Evolutionary conservation across 2,329 filamentous ascomycete species (phyloP), one percentile per base, ranked within the genome.

Genomic region (Pseudogymnoascus sp.): DNA sequence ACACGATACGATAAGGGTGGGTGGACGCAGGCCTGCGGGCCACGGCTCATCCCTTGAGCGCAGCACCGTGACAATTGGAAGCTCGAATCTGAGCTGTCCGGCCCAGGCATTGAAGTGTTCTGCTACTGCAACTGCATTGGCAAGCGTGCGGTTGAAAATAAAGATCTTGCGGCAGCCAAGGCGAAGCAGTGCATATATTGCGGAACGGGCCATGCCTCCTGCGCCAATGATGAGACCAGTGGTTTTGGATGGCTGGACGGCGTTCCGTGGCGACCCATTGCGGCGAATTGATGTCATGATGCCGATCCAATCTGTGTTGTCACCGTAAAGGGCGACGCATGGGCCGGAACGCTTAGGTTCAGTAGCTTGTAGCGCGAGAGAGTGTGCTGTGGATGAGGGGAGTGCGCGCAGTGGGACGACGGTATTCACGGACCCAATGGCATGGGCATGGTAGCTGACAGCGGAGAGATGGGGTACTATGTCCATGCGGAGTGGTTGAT

Each of bases 241-340:
- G n/a, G 64, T 66, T 48, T 59, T 55, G 5, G 61, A 60, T 0
- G 80, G 75, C 1, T 81, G 76, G 0, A 86, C 79, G 1, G 82
- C 82, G 64, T 87, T 87, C 1, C 86, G 87, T 0, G 88, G 88
- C 0, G 87, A 90, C 1, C 90, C 76, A 1, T 87, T 86, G 39
- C 87, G 80, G 4, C 84, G 80, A 48, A 91, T 82, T 69, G 87
- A 91, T 2, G 87, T 87, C 60, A 87, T 79, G 37, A 91, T 88
- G 9, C 88, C 88, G 36, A 90, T 87, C 87, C 88, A 91, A 70
- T 91, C 88, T 0, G 87, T 91, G 63, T 92, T 92, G 63, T 92
- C 88, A 1, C 88, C 89, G 65, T 90, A 89, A 0, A 92, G 77
- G 0, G 86, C 87, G 64, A 82, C 82, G 5, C 90, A 82, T 0